These are phyloP conservation scores for Lentinula novae-zelandiae DNA, from an alignment of 1,284 basidiomycete genomes.

Conservation along the genomic window DNA sequence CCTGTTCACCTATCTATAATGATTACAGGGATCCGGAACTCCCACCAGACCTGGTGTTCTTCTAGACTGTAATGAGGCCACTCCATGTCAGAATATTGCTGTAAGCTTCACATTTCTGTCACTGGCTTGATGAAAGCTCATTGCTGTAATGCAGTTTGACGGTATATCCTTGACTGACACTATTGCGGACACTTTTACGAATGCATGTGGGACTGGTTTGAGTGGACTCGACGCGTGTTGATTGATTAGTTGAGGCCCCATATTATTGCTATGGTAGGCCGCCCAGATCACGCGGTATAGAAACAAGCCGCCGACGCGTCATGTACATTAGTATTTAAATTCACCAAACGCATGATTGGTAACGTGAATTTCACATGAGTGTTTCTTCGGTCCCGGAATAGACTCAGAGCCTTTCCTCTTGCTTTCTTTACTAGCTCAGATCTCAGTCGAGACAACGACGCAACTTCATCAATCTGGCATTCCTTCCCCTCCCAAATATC, in stretches of 20 bases:
- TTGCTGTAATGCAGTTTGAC: conserved; percentile 9
- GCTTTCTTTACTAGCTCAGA: too few relatives aligned
- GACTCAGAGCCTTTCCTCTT: too few relatives aligned
- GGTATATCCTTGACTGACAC: conserved; percentile 11
- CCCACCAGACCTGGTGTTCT: conserved; percentile 18
- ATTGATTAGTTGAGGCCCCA: background rate
- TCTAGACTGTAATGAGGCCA: conserved; percentile 18
- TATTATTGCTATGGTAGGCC: too few relatives aligned
- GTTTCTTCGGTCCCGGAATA: too few relatives aligned
- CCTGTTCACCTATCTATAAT: background rate
- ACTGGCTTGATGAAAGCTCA: background rate
- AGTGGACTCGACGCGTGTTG: conserved; percentile 14
- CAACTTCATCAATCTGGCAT: background rate
- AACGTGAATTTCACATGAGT: too few relatives aligned
- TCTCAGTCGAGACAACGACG: too few relatives aligned
- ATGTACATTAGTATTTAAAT: too few relatives aligned
- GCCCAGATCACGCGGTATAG: too few relatives aligned
- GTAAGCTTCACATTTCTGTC: conserved; percentile 5
- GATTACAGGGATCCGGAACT: conserved; percentile 17
- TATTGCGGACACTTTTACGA: conserved; percentile 14
- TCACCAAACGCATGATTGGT: too few relatives aligned
- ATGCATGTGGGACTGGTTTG: conserved; percentile 18
- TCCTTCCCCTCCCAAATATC: background rate
- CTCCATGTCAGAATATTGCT: conserved; percentile 16
- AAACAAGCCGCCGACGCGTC: too few relatives aligned